phyloP scores from a whole-genome alignment of 1,139 yeast genomes.

The Eremothecium gossypii region DNA sequence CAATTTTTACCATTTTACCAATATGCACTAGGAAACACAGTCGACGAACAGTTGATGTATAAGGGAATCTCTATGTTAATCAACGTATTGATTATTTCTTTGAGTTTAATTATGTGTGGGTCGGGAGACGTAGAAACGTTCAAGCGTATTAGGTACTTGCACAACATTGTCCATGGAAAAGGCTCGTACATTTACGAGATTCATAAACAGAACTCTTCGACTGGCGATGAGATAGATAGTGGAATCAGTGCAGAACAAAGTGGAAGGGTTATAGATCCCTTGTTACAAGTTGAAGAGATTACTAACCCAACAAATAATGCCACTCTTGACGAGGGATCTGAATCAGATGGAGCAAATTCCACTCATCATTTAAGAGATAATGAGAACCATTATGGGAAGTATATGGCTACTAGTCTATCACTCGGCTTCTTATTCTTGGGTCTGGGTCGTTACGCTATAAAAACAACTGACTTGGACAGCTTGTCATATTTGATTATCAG shows the following conservation, averaged over 20 bases:
- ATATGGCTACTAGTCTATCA: slow-evolving; percentile 73
- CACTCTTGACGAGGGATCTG: slow-evolving; percentile 7
- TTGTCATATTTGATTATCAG: slow-evolving; percentile 55
- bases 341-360: slow-evolving; percentile 5
- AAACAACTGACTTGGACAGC: slow-evolving; percentile 33
- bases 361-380: slow-evolving; percentile 11
- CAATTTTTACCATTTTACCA: slow-evolving; percentile 46
- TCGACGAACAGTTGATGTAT: slow-evolving; percentile 54
- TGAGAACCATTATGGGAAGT: slow-evolving; percentile 49
- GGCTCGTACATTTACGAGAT: slow-evolving; percentile 20
- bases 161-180: slow-evolving; percentile 36
- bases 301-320: slow-evolving; percentile 4
- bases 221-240: slow-evolving; percentile 7
- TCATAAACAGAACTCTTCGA: slow-evolving; percentile 2
- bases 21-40: slow-evolving; percentile 36
- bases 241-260: slow-evolving; percentile 12
- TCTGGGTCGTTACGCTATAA: slow-evolving; percentile 84
- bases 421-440: slow-evolving; percentile 84
- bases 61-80: slow-evolving; percentile 50
- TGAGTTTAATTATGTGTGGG: slow-evolving; percentile 79
- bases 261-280: slow-evolving; percentile 5
- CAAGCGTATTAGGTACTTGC: slow-evolving; percentile 61
- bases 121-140: slow-evolving; percentile 79
- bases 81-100: slow-evolving; percentile 52
- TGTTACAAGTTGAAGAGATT: slow-evolving; percentile 4